Conservation (phyloP, 805 yeast species). For the Kodamaea jinghongensis region DNA sequence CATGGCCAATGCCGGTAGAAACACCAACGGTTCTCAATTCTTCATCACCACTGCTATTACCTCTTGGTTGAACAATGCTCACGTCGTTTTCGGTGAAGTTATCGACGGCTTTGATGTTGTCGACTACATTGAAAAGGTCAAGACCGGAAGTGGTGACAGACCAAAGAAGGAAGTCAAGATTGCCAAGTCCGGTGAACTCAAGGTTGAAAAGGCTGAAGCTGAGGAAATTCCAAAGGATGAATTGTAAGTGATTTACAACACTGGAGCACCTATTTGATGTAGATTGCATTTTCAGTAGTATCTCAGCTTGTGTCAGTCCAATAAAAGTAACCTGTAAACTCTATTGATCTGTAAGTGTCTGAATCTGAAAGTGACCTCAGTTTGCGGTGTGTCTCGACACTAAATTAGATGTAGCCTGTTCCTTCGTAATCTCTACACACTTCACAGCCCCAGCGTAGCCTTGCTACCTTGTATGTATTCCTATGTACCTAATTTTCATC, state of each 20-base stretch:
- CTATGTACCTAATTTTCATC: slow-evolving; percentile 7
- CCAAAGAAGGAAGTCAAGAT: slow-evolving; percentile 69
- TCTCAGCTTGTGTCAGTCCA: no score
- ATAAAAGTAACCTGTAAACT: no score
- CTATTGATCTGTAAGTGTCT: no score
- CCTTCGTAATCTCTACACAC: no score
- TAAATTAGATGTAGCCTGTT: no score
- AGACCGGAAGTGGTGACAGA: slow-evolving; percentile 66
- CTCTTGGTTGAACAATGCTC: slow-evolving; percentile 89
- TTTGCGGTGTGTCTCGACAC: no score
- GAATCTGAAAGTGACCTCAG: no score
- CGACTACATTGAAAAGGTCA: slow-evolving; percentile 65
- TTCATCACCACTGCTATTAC: slow-evolving; percentile 91
- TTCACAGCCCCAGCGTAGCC: no score
- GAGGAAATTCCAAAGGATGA: slow-evolving; percentile 13
- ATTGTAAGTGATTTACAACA: slow-evolving; percentile 4
- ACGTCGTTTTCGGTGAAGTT: slow-evolving; percentile 96
- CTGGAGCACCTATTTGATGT: no score
- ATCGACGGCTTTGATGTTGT: slow-evolving; percentile 84
- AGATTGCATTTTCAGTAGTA: no score
- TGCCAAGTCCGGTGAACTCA: slow-evolving; percentile 68
- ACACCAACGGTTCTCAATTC: slow-evolving; percentile 90
- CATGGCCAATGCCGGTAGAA: slow-evolving; percentile 77
- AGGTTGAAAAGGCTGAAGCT: slow-evolving; percentile 26
- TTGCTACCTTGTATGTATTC: no score